These are phyloP conservation scores for Stenocarpella maydis DNA, from an alignment of 2,329 filamentous ascomycete genomes.

Conservation along the genomic window DNA sequence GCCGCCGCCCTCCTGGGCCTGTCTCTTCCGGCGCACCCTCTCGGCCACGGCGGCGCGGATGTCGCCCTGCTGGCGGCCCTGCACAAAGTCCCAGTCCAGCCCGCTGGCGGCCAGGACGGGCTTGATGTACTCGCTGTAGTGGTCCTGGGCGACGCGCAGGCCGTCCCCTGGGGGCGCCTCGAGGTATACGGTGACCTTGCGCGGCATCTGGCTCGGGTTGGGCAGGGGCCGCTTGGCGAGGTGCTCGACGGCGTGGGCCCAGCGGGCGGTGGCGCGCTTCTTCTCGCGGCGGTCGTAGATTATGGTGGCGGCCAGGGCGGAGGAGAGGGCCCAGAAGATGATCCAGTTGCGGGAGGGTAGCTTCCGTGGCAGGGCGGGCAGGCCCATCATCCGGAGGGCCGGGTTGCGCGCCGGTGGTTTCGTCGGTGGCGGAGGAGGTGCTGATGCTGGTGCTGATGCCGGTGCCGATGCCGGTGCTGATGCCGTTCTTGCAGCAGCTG, in stretches of 20 bases:
- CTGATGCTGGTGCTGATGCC: slow-evolving; percentile 46
- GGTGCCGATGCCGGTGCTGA: slow-evolving; percentile 52
- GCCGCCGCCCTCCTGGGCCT: slow-evolving; percentile 56
- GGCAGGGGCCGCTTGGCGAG: slow-evolving; percentile 78
- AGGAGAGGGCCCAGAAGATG: slow-evolving; percentile 87
- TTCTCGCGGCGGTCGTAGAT: slow-evolving; percentile 95
- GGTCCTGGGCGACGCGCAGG: slow-evolving; percentile 84
- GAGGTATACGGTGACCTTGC: slow-evolving; percentile 86
- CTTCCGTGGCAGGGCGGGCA: slow-evolving; percentile 83
- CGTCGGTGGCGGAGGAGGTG: slow-evolving; percentile 37
- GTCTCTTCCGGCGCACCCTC: slow-evolving; percentile 77
- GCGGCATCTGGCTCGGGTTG: slow-evolving; percentile 72
- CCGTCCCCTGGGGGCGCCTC: slow-evolving; percentile 88
- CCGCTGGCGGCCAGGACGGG: slow-evolving; percentile 89
- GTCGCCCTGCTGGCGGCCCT: slow-evolving; percentile 92
- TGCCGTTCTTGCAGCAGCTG: slow-evolving; percentile 37
- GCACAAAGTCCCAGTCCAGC: slow-evolving; percentile 94
- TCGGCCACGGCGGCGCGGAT: slow-evolving; percentile 87
- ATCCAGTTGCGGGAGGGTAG: slow-evolving; percentile 97
- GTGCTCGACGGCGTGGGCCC: slow-evolving; percentile 85
- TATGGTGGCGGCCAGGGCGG: slow-evolving; percentile 79
- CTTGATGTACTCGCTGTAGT: slow-evolving; percentile 96
- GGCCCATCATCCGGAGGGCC: slow-evolving; percentile 79
- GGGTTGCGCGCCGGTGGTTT: slow-evolving; percentile 69
- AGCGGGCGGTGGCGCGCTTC: slow-evolving; percentile 83